Base-by-base conservation (phyloP, 2,329 filamentous ascomycete genomes). In the Pseudopithomyces maydicus region DNA sequence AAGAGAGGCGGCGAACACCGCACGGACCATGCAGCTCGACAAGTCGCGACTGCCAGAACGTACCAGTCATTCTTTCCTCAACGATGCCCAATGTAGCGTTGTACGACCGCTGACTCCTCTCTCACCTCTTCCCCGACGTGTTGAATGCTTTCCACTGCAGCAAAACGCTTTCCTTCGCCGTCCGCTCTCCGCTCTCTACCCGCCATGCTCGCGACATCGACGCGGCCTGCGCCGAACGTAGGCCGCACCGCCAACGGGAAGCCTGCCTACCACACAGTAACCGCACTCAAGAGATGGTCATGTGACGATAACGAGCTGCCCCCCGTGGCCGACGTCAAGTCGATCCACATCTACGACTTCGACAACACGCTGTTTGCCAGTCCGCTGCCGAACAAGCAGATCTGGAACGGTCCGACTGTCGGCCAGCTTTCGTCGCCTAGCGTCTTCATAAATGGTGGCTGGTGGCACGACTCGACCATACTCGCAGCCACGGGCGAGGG, bases 331-430 rank as follows among this genome's bases (percentile, higher is more conserved):
- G 81, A 86, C 54, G 89, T 98, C 77, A 91, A 86, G 73, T 80
- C 87, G 8, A 87, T 99, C 51, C 94, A 98, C 73, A 85, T 99
- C 65, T 98, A 98, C 79, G 95, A 99, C 76, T 99, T 98, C 76
- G 95, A 99, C 78, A 98, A 99, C 72, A 98, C 94, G 36, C 80
- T 99, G 47, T 99, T 99, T 80, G 88, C 89, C 67, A 96, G 91
- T 14, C 95, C 95, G 6, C 80, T 97, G 1, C 95, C 95, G 1
- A 98, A 97, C 70, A 86, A 88, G 2, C 89, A 92, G 65, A 76
- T 99, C 71, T 99, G 95, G 95, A 90, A 89, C 64, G 85, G 85
- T 1, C 81, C 83, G 32, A 94, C 92, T 0, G 86, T 96, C 48
- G 91, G 92, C 46, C 84, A 88, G 58, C 82, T 99, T 11, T 87